Evolutionary conservation across 2,329 filamentous ascomycete species (phyloP).

Genomic region (Venturia effusa): DNA sequence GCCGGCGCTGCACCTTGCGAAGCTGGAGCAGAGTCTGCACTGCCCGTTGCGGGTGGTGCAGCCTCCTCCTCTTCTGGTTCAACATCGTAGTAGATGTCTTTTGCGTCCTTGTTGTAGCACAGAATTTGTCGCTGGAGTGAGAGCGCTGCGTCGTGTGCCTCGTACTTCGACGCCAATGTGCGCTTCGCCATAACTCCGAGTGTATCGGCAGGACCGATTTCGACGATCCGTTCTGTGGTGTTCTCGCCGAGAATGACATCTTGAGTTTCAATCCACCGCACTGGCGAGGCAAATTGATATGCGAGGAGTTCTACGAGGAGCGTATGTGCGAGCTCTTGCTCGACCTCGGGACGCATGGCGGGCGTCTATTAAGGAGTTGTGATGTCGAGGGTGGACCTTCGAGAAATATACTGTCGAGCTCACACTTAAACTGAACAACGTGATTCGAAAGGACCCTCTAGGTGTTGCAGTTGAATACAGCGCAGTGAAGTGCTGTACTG

Average conservation of each 20-base stretch:
- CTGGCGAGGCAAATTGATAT: slow-evolving; percentile 97
- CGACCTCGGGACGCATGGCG: slow-evolving; percentile 93
- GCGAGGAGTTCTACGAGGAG: slow-evolving; percentile 96
- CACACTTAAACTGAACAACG: slow-evolving; percentile 3
- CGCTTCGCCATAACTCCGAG: slow-evolving; percentile 95
- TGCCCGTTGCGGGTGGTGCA: slow-evolving; percentile 43
- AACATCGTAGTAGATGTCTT: slow-evolving; percentile 98
- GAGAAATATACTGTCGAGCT: background rate
- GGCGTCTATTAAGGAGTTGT: slow-evolving; percentile 10
- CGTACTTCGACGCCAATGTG: slow-evolving; percentile 92
- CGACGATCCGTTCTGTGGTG: slow-evolving; percentile 91
- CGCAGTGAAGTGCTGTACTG: background rate
- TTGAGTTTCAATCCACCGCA: slow-evolving; percentile 99
- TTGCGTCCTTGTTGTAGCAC: slow-evolving; percentile 98
- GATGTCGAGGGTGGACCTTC: slow-evolving; percentile 3
- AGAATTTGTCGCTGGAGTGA: slow-evolving; percentile 95
- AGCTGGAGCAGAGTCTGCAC: slow-evolving; percentile 39
- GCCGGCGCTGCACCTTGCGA: slow-evolving; percentile 34
- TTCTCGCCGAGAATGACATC: slow-evolving; percentile 98
- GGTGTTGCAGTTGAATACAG: background rate
- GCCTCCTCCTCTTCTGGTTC: slow-evolving; percentile 84
- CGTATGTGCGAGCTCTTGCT: slow-evolving; percentile 98
- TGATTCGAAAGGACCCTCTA: background rate
- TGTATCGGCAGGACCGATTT: slow-evolving; percentile 93
- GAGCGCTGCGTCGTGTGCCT: slow-evolving; percentile 94